A percentile compares a stretch with the other conserved stretches of the same genome.
These are phyloP conservation scores for Alternaria ventricosa DNA, from an alignment of 2,329 filamentous ascomycete genomes.

Conservation along the genomic window DNA sequence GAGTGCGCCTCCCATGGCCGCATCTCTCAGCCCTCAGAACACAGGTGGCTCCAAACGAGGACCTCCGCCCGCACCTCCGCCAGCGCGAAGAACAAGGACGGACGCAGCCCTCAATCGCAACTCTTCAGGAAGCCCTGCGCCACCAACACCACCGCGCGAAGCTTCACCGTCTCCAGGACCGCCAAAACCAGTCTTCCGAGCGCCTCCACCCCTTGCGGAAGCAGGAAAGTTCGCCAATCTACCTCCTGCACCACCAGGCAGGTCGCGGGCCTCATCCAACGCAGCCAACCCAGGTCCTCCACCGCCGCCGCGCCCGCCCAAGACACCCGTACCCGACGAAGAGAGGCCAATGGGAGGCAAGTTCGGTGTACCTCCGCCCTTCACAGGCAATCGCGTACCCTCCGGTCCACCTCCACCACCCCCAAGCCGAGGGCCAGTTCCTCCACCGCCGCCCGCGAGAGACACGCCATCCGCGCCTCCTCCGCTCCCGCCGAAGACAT, in stretches of 20 bases:
- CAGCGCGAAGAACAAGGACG: constrained; percentile 53
- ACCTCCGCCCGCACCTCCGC: constrained; percentile 66
- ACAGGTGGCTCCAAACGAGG: constrained; percentile 68
- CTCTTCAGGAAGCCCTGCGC: constrained; percentile 62
- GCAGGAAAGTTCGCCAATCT: constrained; percentile 80
- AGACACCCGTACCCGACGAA: constrained; percentile 67
- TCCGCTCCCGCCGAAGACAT: constrained; percentile 44
- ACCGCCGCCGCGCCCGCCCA: constrained; percentile 65
- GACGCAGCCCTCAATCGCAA: constrained; percentile 51
- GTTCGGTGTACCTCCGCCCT: constrained; percentile 82
- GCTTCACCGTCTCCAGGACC: constrained; percentile 69
- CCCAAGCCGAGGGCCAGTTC: constrained; percentile 72
- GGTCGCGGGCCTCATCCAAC: constrained; percentile 58
- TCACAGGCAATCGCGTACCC: constrained; percentile 67
- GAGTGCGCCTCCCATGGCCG: constrained; percentile 49
- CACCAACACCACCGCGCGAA: constrained; percentile 70
- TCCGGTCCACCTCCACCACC: constrained; percentile 77
- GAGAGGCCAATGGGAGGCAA: constrained; percentile 61
- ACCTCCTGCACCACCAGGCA: constrained; percentile 55
- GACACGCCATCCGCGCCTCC: constrained; percentile 49
- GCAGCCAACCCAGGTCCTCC: constrained; percentile 65
- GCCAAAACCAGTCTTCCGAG: constrained; percentile 74
- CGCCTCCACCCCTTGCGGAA: constrained; percentile 86
- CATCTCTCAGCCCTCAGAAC: constrained; percentile 65
- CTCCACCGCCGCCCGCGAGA: constrained; percentile 59